Evolutionary conservation across 1,139 yeast genomes (phyloP), one percentile per base, ranked within the genome.

Genomic region (Geotrichum klebahnii): DNA sequence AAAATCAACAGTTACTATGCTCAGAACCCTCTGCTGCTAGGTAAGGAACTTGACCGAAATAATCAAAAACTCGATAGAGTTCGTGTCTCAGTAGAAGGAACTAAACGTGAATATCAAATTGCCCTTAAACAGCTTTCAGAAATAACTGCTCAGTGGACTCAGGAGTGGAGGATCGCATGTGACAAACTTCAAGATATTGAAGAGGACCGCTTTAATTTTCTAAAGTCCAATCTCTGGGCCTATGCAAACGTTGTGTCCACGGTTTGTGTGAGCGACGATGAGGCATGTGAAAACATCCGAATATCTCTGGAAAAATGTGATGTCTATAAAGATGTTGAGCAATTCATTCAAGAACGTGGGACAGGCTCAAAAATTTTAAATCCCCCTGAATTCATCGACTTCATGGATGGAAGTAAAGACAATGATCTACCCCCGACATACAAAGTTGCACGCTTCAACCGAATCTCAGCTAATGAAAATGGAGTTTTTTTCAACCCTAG

Each of bases 201-300:
- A 63, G 79, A 79, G 46, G 89, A 86, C 60, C 76, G 96, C 56
- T 79, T 89, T 50, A 84, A 84, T 59, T 77, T 83, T 53, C 65
- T 87, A 52, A 87, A 89, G 61, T 74, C 84, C 16, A 86, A 84
- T 61, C 68, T 94, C 56, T 94, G 96, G 83, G 84, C 82, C 40
- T 90, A 77, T 65, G 82, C 95, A 49, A 88, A 88, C 65, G 75
- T 82, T 48, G 74, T 84, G 10, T 86, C 95, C 3, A 76, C 88
- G 0, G 75, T 82, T 4, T 87, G 95, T 63, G 92, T 88, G 24
- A 80, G 80, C 46, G 84, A 83, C 59, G 96, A 87, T 61, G 85
- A 81, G 48, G 69, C 68, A n/a, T 85, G 85, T 49, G 96, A 88
- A 62, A 72, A 74, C 53, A 78, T 89, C 14, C 76, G 96, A 51